Evolutionary conservation across 768 basidiomycete species (phyloP).

Genomic region (Lentinula raphanica): DNA sequence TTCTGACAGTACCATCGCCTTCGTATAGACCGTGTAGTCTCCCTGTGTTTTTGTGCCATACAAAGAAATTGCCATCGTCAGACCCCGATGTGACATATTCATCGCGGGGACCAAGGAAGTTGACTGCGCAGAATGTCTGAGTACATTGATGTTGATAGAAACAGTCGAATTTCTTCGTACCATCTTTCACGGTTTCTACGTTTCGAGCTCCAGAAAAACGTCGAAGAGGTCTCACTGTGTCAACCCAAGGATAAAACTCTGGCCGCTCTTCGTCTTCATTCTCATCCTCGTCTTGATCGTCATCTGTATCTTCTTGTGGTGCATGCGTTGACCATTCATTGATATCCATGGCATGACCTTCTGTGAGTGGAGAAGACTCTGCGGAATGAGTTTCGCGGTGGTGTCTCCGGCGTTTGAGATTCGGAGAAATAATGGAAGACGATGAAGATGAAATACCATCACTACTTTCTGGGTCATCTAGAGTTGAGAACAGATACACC

Average conservation of each 20-base stretch:
- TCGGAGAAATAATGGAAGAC: constrained; percentile 24
- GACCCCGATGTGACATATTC: constrained; percentile 81
- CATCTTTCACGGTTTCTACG: constrained; percentile 82
- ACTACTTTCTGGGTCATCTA: constrained; percentile 45
- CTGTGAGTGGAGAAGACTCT: constrained; percentile 1
- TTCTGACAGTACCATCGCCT: constrained; percentile 59
- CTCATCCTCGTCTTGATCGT: constrained; percentile 22
- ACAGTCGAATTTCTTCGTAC: constrained; percentile 32
- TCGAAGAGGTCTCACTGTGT: constrained; percentile 57
- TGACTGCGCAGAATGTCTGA: constrained; percentile 43
- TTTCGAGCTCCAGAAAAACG: constrained; percentile 72
- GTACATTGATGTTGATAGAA: background rate
- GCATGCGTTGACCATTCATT: constrained; percentile 23
- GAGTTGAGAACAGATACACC: constrained; percentile 69
- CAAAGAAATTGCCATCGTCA: constrained; percentile 84
- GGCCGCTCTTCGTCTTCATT: constrained; percentile 13
- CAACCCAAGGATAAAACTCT: constrained; percentile 30
- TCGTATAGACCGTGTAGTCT: constrained; percentile 72
- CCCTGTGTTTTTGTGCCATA: constrained; percentile 73
- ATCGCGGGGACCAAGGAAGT: constrained; percentile 74
- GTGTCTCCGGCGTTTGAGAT: constrained; percentile 18
- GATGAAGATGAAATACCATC: constrained; percentile 18
- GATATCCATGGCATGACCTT: constrained; percentile 19
- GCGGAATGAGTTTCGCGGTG: constrained; percentile 12
- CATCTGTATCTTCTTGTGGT: constrained; percentile 21